Percentiles rank a stretch among this genome's conserved stretches.
Conservation (phyloP, 805 yeast species). For the Candida nonsorbophila region DNA sequence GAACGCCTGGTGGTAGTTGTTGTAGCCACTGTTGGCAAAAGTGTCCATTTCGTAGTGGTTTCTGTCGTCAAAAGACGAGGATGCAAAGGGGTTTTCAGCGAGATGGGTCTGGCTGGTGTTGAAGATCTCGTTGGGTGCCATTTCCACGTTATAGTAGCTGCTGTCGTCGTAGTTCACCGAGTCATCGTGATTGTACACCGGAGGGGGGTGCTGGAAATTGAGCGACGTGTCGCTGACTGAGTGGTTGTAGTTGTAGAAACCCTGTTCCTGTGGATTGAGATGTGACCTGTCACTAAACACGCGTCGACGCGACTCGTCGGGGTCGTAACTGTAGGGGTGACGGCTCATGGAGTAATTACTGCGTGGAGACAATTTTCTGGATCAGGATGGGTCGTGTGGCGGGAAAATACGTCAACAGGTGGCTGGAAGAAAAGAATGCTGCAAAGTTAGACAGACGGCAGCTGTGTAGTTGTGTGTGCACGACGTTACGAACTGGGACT, state of each 20-base stretch:
- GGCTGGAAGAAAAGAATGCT: too few relatives aligned
- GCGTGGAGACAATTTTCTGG: too few relatives aligned
- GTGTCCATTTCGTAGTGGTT: constrained; percentile 16
- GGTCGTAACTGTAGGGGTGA: too few relatives aligned
- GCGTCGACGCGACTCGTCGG: too few relatives aligned
- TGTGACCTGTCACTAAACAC: too few relatives aligned
- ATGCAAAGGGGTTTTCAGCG: constrained; percentile 9
- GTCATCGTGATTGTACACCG: constrained; percentile 17
- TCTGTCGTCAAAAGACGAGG: constrained; percentile 11
- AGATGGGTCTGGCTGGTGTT: constrained; percentile 15
- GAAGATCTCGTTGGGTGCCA: constrained; percentile 21
- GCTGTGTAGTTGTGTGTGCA: too few relatives aligned
- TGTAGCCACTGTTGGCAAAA: constrained; percentile 14
- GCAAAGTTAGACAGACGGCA: too few relatives aligned
- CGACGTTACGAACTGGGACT: too few relatives aligned
- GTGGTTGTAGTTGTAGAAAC: constrained; percentile 12
- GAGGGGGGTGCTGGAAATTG: constrained; percentile 24
- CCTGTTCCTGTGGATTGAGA: constrained; percentile 11
- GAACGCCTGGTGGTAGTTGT: constrained; percentile 30
- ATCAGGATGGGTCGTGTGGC: too few relatives aligned
- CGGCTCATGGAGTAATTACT: too few relatives aligned
- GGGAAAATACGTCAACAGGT: too few relatives aligned
- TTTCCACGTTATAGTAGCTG: constrained; percentile 11
- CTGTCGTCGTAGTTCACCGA: constrained; percentile 16
- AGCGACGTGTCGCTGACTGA: constrained; percentile 13